Base-by-base conservation (phyloP, 2,329 filamentous ascomycete genomes). In the Fusarium paranaense region DNA sequence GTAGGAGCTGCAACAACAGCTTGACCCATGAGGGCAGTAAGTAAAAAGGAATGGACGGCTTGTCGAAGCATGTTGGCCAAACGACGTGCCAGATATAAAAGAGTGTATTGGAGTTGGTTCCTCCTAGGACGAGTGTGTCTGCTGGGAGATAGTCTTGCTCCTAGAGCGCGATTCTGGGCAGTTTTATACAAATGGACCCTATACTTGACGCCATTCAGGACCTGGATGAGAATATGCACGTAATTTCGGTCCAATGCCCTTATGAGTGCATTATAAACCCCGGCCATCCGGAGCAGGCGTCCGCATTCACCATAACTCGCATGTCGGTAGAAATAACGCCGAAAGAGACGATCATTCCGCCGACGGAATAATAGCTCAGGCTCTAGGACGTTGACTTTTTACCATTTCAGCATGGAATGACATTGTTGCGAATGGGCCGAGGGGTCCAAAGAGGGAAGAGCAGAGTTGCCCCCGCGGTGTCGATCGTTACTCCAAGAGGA, bases 1-100 rank as follows among this genome's bases (percentile, higher is more conserved):
- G 66, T 65, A 2, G 73, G 69, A 18, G 66, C 65, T 11, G 71
- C 73, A 64, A 59, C 56, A 18, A 58, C 38, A 6, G 73, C 66
- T 10, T 71, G 69, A 50, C 67, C 58, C 56, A 70, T 35, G 8
- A 73, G 57, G 10, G 50, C 68, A 35, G 70, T 69, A 9, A 73
- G 52, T 27, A 75, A 35, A 59, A 75, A 75, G 20, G 72, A 75
- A 37, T 73, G 72, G 72, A 75, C 72, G 63, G 72, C 66, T 61
- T 64, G 72, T 71, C 72, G 72, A 38, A 75, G 42, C 72, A 75
- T 75, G 11, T 35, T 67, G 64, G 6, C 10, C 13, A 32, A 69
- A 14, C 70, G 66, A 75, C 69, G 73, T 32, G 63, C 72, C 69
- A 62, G 56, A 18, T 3, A 9, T n/a, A 22, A 37, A 37, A 52